Conservation (phyloP, 1,139 yeast species). For the Nakaseomyces bracarensis region DNA sequence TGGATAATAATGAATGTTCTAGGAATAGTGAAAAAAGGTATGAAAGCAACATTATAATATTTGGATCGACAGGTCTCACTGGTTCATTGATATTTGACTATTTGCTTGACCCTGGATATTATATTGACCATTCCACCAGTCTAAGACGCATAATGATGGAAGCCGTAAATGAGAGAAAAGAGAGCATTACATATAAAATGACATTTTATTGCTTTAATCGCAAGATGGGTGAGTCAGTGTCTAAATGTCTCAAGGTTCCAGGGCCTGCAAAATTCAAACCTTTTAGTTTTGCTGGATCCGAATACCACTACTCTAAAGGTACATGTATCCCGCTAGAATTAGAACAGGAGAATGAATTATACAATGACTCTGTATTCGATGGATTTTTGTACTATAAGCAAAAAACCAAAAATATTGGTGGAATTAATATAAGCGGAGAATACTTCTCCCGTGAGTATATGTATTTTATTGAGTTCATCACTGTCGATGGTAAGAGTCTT, state of each 20-base stretch:
- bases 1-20: not conserved
- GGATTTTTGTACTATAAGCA: conserved; percentile 4
- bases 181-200: conserved; percentile 2
- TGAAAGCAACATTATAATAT: conserved; percentile 12
- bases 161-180: conserved; percentile 2
- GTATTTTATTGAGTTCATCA: not conserved
- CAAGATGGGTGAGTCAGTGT: not conserved
- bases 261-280: not conserved
- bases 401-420: not conserved
- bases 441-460: conserved; percentile 2
- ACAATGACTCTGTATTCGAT: not conserved
- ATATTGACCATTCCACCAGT: conserved; percentile 9
- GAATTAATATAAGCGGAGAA: not conserved
- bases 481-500: not conserved
- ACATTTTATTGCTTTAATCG: conserved; percentile 8
- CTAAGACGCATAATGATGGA: conserved; percentile 9
- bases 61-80: conserved; percentile 16
- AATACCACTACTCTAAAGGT: conserved; percentile 1
- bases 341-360: not conserved
- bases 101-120: conserved; percentile 10
- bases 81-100: conserved; percentile 13
- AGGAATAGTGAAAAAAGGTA: not conserved
- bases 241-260: not conserved
- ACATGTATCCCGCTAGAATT: not conserved
- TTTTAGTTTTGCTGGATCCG: not conserved